Percentiles rank a stretch among this genome's conserved stretches.
These are phyloP conservation scores for Arbutus unedo DNA, from an alignment of 148 eudicot genomes.

Conservation along the genomic window DNA sequence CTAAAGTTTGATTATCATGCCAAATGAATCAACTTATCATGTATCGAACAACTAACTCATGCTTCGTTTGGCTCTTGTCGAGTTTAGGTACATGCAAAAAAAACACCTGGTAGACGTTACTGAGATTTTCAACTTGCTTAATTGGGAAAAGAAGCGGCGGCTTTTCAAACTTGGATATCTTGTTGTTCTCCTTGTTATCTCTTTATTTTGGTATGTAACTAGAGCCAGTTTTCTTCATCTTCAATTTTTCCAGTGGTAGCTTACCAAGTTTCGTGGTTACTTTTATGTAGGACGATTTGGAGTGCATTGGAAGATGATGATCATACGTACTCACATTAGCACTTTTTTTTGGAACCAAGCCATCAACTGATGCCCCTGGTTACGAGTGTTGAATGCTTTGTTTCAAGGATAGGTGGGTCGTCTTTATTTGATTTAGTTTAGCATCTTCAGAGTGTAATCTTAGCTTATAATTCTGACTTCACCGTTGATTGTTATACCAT, in stretches of 20 bases:
- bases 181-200: slow-evolving; percentile 58
- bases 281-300: slow-evolving; percentile 23
- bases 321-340: neutral
- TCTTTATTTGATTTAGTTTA: no score
- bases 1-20: no score
- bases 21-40: neutral
- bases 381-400: neutral
- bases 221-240: neutral
- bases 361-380: neutral
- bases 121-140: slow-evolving; percentile 81
- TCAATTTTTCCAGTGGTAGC: neutral
- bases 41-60: no score
- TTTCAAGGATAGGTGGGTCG: neutral
- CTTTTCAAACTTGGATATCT: slow-evolving; percentile 82
- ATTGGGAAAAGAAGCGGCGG: slow-evolving; percentile 86
- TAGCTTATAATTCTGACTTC: no score
- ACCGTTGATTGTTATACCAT: no score
- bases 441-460: no score
- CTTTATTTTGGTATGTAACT: slow-evolving; percentile 69
- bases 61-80: no score
- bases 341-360: neutral
- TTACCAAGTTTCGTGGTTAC: neutral
- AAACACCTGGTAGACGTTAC: slow-evolving; percentile 86
- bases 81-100: slow-evolving; percentile 61
- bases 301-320: slow-evolving; percentile 25